Evolutionary conservation across 2,329 filamentous ascomycete genomes (phyloP), one percentile per base, ranked within the genome.

Genomic region (Canariomyces notabilis): DNA sequence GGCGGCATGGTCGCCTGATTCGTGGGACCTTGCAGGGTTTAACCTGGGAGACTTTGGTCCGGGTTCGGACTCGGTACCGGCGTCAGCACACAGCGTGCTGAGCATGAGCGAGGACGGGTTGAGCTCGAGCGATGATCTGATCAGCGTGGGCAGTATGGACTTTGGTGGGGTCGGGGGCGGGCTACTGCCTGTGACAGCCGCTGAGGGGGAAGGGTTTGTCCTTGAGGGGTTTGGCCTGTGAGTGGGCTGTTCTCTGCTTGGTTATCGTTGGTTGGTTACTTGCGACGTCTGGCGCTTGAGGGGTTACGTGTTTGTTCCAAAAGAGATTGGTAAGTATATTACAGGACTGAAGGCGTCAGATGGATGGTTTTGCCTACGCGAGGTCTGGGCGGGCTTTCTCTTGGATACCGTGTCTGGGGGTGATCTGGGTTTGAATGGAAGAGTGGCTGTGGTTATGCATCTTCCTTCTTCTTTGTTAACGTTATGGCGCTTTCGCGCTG

Each of bases 101-200:
- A 79, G 75, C 57, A 62, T 79, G 37, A 79, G 76, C 51, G 77
- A 80, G 43, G 77, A 80, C 54, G 78, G 76, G 57, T 62, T 80
- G 35, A 77, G 75, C 61, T 77, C 75, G 0, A 70, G 68, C 2
- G 77, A 80, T 37, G 77, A 80, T 38, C 61, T 73, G 20, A 63
- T 22, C 70, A 76, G 44, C 54, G 76, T 44, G 69, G 73, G 16
- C 57, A 76, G 11, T 65, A 73, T 36, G 63, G 63, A 23, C 23
- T 38, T 69, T 65, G 59, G n/a, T n/a, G n/a, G n/a, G n/a, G n/a
- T n/a, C n/a, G n/a, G 61, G 42, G 61, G 50, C 43, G 57, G 57
- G 8, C 6, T 64, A 33, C 46, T 63, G 37, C 48, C 57, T 6
- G 56, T 56, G 18, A 37, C 21, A 5, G 21, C 34, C 15, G 18